Evolutionary conservation across 805 yeast genomes (phyloP), one percentile per base, ranked within the genome.

Genomic region (Debaryomyces hansenii): DNA sequence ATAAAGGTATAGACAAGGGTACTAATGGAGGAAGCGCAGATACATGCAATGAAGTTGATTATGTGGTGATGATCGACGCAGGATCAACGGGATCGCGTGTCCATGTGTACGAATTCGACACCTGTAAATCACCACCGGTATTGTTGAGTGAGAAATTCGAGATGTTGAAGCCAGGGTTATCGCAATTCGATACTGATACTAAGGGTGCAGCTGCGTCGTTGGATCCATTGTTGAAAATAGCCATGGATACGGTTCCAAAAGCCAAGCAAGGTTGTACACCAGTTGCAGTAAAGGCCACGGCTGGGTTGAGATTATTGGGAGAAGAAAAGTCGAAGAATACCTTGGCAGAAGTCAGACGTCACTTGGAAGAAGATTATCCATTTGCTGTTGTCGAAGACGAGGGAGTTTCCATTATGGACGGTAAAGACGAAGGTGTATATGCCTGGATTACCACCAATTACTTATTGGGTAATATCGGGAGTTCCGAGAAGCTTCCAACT

Each of bases 371-470:
- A 1, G 84, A 90, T 53, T 94, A 83, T 66, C 99, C 99, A 46
- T 94, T 94, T 74, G 86, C 97, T 2, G 90, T 94, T 41, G 96
- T 91, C 41, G 83, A 78, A 9, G 89, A 84, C 41, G 87, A 90
- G 48, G 98, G 97, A 52, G 77, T 94, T 49, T 77, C 91, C 9
- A 88, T 94, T 60, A 92, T 94, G 98, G 90, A 87, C 49, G 99
- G 99, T 55, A 84, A 83, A 49, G 96, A 92, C 57, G 99, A 95
- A 74, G 99, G 99, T 66, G 97, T 94, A 7, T 94, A 83, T 62
- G 99, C 99, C 1, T 94, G 99, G 99, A 87, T 94, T 66, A 94
- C 99, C 21, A 84, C 97, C 42, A 94, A 94, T 72, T 94, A 84
- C 66, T 73, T 94, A 54, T 77, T 92, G 56, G 98, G 97, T 36